phyloP scores from a whole-genome alignment of 1,284 basidiomycete species.

The Exobasidium cylindrosporum region DNA sequence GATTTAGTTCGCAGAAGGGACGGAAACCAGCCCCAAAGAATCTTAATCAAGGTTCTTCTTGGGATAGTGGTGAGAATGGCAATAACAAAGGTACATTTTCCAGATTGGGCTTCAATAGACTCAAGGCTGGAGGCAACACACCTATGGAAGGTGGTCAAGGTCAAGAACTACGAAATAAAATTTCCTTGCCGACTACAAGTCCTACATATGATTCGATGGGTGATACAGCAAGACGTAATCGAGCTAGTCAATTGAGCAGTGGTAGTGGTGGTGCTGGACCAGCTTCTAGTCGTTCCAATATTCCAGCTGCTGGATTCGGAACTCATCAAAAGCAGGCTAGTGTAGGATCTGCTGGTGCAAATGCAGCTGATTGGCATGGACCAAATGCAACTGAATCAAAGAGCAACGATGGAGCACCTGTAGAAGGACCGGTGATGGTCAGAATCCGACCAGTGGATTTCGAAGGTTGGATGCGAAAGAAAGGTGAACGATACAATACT shows the following conservation, averaged over 20 bases:
- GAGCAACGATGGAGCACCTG: neutral
- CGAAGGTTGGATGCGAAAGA: slow-evolving; percentile 86
- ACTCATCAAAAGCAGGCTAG: slow-evolving; percentile 20
- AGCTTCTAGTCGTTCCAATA: neutral
- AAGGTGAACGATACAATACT: slow-evolving; percentile 83
- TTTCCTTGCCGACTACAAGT: slow-evolving; percentile 47
- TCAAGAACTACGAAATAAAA: slow-evolving; percentile 29
- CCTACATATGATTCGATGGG: slow-evolving; percentile 44
- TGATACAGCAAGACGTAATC: slow-evolving; percentile 35
- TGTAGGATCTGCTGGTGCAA: slow-evolving; percentile 19
- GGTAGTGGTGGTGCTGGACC: slow-evolving; percentile 15
- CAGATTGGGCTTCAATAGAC: slow-evolving; percentile 35
- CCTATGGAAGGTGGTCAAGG: neutral
- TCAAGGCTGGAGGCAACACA: slow-evolving; percentile 15
- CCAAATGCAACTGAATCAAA: slow-evolving; percentile 11
- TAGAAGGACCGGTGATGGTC: slow-evolving; percentile 34
- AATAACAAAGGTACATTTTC: slow-evolving; percentile 32
- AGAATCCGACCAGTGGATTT: slow-evolving; percentile 50
- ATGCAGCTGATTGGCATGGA: slow-evolving; percentile 17
- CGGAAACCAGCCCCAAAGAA: slow-evolving; percentile 36
- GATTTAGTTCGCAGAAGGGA: slow-evolving; percentile 24
- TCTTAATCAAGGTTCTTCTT: slow-evolving; percentile 3
- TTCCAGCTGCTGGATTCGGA: neutral
- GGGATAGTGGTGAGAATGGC: slow-evolving; percentile 15
- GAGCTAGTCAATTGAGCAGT: slow-evolving; percentile 8